phyloP scores from a whole-genome alignment of 352 stramenopile genomes.

The Globisporangium cystogenes region DNA sequence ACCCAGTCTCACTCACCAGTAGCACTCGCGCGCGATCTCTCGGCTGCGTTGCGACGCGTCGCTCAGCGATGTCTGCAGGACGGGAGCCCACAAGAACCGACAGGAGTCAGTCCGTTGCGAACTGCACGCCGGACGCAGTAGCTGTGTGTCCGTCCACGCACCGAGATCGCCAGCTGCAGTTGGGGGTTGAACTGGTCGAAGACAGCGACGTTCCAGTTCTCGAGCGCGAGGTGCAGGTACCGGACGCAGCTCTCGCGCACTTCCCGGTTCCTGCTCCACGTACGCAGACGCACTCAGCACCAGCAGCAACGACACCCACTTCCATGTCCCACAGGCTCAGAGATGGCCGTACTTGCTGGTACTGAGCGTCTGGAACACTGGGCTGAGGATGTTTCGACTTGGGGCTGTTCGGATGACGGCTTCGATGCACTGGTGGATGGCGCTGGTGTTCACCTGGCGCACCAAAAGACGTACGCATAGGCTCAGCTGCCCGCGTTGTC shows the following conservation, averaged over 20 bases:
- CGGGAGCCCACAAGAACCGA: background rate
- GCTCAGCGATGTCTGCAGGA: slow-evolving; percentile 31
- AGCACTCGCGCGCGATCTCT: slow-evolving; percentile 50
- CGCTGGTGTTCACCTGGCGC: slow-evolving; percentile 34
- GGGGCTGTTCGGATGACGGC: slow-evolving; percentile 32
- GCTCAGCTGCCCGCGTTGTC: background rate
- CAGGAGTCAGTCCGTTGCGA: background rate
- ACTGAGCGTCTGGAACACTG: slow-evolving; percentile 34
- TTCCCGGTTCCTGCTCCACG: slow-evolving; percentile 38
- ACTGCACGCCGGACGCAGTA: background rate
- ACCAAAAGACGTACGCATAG: background rate
- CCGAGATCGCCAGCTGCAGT: slow-evolving; percentile 32
- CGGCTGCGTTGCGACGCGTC: slow-evolving; percentile 52
- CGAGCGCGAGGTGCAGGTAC: slow-evolving; percentile 38
- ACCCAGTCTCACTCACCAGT: slow-evolving; percentile 28
- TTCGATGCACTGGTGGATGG: slow-evolving; percentile 50
- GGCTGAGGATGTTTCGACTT: slow-evolving; percentile 42
- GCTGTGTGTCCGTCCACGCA: slow-evolving; percentile 12
- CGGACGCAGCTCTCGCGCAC: slow-evolving; percentile 57
- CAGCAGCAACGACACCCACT: background rate
- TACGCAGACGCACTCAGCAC: background rate
- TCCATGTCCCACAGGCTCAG: no score
- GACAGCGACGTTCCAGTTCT: slow-evolving; percentile 25
- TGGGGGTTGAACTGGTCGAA: slow-evolving; percentile 38
- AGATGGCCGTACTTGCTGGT: slow-evolving; percentile 40